A percentile compares a stretch with the other conserved stretches of the same genome.
phyloP scores from a whole-genome alignment of 768 basidiomycete species.

The Amanita inopinata region DNA sequence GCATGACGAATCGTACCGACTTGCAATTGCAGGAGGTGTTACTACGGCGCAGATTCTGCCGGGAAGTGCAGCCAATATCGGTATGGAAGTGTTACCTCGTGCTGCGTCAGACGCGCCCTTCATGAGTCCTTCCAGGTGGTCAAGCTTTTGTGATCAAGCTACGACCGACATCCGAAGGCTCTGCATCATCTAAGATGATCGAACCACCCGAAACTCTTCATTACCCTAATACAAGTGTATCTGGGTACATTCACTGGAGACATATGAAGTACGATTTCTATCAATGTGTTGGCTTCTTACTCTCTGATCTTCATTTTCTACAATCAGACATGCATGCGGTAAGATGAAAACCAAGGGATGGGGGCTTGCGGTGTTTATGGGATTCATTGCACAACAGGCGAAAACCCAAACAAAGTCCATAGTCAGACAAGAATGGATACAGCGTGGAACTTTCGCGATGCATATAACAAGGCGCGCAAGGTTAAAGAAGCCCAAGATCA shows the following conservation, averaged over 20 bases:
- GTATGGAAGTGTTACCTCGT: constrained; percentile 18
- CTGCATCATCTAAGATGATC: constrained; percentile 55
- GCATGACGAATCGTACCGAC: constrained; percentile 46
- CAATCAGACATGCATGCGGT: constrained; percentile 54
- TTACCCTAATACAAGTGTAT: constrained; percentile 25
- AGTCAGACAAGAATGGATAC: constrained; percentile 49
- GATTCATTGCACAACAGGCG: constrained; percentile 24
- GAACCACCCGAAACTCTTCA: constrained; percentile 58
- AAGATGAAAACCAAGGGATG: constrained; percentile 1
- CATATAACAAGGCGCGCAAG: constrained; percentile 58
- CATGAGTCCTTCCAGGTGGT: constrained; percentile 37
- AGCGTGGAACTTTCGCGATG: constrained; percentile 60
- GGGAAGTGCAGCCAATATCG: constrained; percentile 46
- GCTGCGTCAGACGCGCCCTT: background rate
- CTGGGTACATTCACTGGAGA: constrained; percentile 42
- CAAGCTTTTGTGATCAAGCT: constrained; percentile 75
- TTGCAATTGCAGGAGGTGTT: constrained; percentile 52
- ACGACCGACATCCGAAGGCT: constrained; percentile 59
- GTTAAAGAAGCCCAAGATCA: constrained; percentile 61
- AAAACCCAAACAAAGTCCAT: constrained; percentile 45
- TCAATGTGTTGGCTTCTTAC: background rate
- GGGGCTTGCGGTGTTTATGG: constrained; percentile 5
- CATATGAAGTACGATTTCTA: constrained; percentile 56
- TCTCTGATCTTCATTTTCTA: background rate
- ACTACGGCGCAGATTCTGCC: constrained; percentile 63